Conservation (phyloP, 345 rosid species). For the Trapa incisa region DNA sequence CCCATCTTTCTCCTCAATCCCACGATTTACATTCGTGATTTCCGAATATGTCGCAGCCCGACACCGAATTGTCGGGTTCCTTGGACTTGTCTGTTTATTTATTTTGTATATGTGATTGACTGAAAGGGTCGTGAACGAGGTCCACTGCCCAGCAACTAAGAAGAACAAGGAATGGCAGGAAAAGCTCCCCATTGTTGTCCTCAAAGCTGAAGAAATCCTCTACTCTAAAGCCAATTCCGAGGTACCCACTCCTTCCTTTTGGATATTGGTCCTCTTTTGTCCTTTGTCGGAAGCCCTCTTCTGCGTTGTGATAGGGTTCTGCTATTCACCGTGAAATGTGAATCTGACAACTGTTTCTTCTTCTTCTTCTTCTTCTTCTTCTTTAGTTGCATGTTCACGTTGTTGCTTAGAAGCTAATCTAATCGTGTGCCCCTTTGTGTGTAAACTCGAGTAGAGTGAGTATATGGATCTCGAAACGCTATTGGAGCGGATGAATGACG, state of each 20-base stretch:
- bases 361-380: not conserved
- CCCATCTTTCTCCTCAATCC: not conserved
- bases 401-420: not conserved
- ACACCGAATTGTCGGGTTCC: not conserved
- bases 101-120: not conserved
- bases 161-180: conserved; percentile 75
- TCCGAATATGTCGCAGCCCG: not conserved
- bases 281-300: not conserved
- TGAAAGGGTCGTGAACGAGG: conserved; percentile 42
- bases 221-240: conserved; percentile 70
- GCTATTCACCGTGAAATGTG: no score
- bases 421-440: not conserved
- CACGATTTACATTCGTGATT: not conserved
- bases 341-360: no score
- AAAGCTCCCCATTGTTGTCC: conserved; percentile 60
- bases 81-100: not conserved
- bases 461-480: conserved; percentile 50
- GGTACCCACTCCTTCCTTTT: conserved; percentile 17
- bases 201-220: conserved; percentile 59
- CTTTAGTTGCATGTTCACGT: not conserved
- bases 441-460: conserved; percentile 28
- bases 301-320: not conserved
- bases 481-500: conserved; percentile 46
- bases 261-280: not conserved
- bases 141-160: conserved; percentile 38